Percentiles rank a stretch among this genome's conserved stretches.
Conservation (phyloP, 495 filamentous ascomycete genomes). For the Mytilinidion resinicola region DNA sequence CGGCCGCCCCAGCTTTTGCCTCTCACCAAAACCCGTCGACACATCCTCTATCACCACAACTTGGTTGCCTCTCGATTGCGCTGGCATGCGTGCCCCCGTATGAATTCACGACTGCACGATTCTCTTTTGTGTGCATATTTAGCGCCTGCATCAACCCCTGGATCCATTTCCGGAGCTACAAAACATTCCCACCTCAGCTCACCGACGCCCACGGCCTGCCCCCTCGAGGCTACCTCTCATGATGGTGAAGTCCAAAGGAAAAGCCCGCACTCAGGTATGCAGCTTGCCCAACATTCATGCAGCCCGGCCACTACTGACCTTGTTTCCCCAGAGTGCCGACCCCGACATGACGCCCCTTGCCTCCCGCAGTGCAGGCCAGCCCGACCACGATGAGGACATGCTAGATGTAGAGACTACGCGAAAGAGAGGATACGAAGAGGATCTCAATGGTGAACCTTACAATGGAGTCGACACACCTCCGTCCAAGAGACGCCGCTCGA, state of each 20-base stretch:
- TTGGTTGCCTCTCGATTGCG: neutral
- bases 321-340: neutral
- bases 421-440: constrained; percentile 1
- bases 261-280: too few relatives aligned
- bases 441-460: constrained; percentile 1
- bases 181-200: neutral
- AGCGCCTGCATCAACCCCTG: neutral
- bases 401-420: neutral
- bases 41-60: neutral
- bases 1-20: neutral
- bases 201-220: neutral
- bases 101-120: constrained; percentile 2
- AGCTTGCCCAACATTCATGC: too few relatives aligned
- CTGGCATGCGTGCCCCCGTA: neutral
- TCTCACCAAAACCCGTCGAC: too few relatives aligned
- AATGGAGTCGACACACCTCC: constrained; percentile 22
- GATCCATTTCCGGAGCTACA: neutral
- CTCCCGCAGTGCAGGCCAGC: neutral
- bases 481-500: constrained; percentile 44
- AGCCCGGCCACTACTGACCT: neutral
- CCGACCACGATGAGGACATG: too few relatives aligned
- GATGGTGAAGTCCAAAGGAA: too few relatives aligned
- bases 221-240: too few relatives aligned
- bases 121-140: neutral
- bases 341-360: neutral